Percentiles rank a stretch among this genome's conserved stretches.
Conservation (phyloP, 169 alveolate species). For the Plasmodium relictum region DNA sequence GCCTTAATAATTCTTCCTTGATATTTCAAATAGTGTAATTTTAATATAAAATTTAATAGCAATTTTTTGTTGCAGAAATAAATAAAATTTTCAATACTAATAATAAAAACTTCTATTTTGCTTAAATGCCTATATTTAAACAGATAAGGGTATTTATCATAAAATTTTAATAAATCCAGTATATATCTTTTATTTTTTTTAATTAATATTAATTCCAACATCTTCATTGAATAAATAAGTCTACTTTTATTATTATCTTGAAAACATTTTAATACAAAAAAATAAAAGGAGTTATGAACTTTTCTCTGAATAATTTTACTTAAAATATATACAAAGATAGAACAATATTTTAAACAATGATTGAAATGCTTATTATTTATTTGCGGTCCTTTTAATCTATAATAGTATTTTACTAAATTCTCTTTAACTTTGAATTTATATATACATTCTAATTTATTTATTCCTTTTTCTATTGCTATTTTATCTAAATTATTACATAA, state of each 20-base stretch:
- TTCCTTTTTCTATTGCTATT: conserved; percentile 45
- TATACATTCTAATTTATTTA: conserved; percentile 24
- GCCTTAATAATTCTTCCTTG: conserved; percentile 31
- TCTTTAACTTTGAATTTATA: conserved; percentile 45
- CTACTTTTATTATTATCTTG: conserved; percentile 52
- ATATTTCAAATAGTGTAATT: conserved; percentile 28
- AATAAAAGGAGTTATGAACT: conserved; percentile 22
- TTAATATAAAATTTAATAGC: conserved; percentile 41
- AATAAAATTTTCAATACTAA: conserved; percentile 19
- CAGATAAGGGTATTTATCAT: conserved; percentile 43
- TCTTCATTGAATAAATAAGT: conserved; percentile 22
- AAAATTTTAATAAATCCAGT: conserved; percentile 5
- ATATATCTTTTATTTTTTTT: conserved; percentile 19
- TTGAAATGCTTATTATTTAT: conserved; percentile 3
- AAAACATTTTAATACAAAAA: conserved; percentile 26
- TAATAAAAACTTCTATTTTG: conserved; percentile 35
- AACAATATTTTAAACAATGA: conserved; percentile 23
- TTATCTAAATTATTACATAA: conserved; percentile 40
- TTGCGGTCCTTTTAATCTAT: conserved; percentile 56
- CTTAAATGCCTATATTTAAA: conserved; percentile 33
- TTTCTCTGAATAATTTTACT: conserved; percentile 40
- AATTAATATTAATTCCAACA: background rate
- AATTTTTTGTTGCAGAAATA: conserved; percentile 32
- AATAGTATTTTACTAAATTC: conserved; percentile 26
- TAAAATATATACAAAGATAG: conserved; percentile 31